Evolutionary conservation across 1,284 basidiomycete genomes (phyloP).

Genomic region (Boletus mariae): DNA sequence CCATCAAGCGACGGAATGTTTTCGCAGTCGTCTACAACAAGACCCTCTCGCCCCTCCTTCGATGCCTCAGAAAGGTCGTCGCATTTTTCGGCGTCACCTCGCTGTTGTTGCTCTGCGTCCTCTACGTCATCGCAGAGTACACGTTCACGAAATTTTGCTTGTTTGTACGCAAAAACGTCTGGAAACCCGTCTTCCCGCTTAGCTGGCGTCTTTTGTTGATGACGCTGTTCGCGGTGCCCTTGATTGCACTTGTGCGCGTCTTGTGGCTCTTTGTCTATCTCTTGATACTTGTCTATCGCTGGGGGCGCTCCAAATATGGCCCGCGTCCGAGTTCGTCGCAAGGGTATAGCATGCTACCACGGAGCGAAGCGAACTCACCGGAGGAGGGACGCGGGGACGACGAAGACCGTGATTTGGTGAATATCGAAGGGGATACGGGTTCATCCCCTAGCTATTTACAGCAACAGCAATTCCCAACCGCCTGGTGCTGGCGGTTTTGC

Average conservation of each 20-base stretch:
- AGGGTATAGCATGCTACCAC: conserved; percentile 10
- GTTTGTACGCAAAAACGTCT: neutral
- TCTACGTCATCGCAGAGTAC: conserved; percentile 16
- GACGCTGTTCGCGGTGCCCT: conserved; percentile 13
- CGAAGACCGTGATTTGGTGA: neutral
- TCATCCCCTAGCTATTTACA: neutral
- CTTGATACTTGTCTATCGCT: neutral
- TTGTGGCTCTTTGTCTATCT: neutral
- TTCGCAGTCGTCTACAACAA: conserved; percentile 4
- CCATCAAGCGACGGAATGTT: neutral
- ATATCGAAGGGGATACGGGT: neutral
- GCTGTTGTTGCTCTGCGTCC: neutral
- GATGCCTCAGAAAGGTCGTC: neutral
- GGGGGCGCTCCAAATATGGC: neutral
- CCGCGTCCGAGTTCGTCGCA: neutral
- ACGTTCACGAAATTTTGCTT: conserved; percentile 12
- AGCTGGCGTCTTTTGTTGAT: conserved; percentile 22
- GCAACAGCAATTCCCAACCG: neutral
- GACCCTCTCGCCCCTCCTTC: neutral
- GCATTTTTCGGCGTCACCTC: neutral
- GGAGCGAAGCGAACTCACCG: conserved; percentile 7
- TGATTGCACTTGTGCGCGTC: conserved; percentile 12
- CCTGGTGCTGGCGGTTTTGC: neutral
- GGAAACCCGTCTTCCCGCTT: conserved; percentile 19
- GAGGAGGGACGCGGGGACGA: conserved; percentile 1